Evolutionary conservation across 1,284 basidiomycete genomes (phyloP), one percentile per base, ranked within the genome.

Genomic region (Coniferiporia sulphurascens): DNA sequence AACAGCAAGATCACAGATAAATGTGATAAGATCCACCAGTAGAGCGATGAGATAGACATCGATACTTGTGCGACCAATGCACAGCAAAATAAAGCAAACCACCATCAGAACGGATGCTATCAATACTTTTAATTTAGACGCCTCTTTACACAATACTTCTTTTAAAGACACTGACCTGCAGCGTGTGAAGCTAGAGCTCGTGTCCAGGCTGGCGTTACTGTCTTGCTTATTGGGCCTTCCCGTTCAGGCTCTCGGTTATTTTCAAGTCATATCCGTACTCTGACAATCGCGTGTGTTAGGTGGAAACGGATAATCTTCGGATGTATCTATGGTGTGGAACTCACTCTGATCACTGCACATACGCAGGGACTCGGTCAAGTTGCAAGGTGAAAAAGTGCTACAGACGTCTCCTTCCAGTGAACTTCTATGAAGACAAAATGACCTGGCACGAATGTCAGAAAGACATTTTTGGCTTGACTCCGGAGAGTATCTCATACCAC

Each of bases 331-430:
- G 27, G 5, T 27, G 27, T 27, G 27, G 19, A 41, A 21, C 48
- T 51, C 22, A 51, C 55, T 51, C 41, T 38, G 17, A 10, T 50
- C 22, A 34, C 55, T 57, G 36, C 55, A 57, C 32, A 57, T 19
- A 7, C 48, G 55, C 15, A 57, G 41, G 43, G 46, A 19, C 15
- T 36, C 55, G 15, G 4, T 51, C 15, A 57, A 32, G 22, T 57
- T 44, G 32, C 55, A 57, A n/a, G 55, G 55, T 12, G 55, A 57
- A 46, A 57, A 51, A 9, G 17, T 36, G 22, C 51, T 48, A 22
- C 55, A 57, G 19, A 57, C n/a, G 4, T 57, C 48, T 21, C 48
- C 48, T 4, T 32, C 32, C 9, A 43, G 32, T 7, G 48, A 41
- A 3, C 15, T 34, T 27, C 55, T 34, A 32, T 51, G 55, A 19